These are phyloP conservation scores for Purpureocillium lavendulum DNA, from an alignment of 2,329 filamentous ascomycete species.

Conservation along the genomic window DNA sequence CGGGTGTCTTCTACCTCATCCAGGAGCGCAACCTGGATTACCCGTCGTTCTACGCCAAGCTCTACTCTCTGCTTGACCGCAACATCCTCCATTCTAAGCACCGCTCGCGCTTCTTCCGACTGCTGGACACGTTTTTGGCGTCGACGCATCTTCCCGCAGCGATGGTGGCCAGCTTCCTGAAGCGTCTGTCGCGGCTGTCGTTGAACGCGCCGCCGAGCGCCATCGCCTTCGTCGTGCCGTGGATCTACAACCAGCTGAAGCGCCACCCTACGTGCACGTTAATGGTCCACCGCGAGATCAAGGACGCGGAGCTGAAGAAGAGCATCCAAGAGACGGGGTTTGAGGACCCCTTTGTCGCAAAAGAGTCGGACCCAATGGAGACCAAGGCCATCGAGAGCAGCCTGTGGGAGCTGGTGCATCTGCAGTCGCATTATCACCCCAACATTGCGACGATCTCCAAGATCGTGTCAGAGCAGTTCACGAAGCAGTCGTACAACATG, in stretches of 20 bases:
- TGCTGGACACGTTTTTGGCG: slow-evolving; percentile 81
- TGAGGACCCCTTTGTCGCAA: slow-evolving; percentile 66
- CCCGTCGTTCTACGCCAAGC: slow-evolving; percentile 83
- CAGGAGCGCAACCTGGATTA: slow-evolving; percentile 93
- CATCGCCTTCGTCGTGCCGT: slow-evolving; percentile 82
- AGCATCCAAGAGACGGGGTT: slow-evolving; percentile 51
- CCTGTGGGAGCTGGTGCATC: slow-evolving; percentile 87
- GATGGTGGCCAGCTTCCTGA: slow-evolving; percentile 92
- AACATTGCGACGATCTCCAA: slow-evolving; percentile 91
- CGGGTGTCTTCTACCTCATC: slow-evolving; percentile 91
- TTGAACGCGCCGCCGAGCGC: slow-evolving; percentile 85
- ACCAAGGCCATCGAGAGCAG: slow-evolving; percentile 86
- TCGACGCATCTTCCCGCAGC: slow-evolving; percentile 89
- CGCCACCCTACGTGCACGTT: slow-evolving; percentile 86
- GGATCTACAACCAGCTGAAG: slow-evolving; percentile 91
- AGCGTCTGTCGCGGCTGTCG: slow-evolving; percentile 75
- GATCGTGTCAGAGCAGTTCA: slow-evolving; percentile 94
- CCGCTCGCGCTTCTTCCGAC: slow-evolving; percentile 84
- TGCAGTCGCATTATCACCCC: slow-evolving; percentile 91
- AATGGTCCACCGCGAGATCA: slow-evolving; percentile 78
- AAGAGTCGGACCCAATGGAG: slow-evolving; percentile 74
- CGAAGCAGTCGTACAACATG: slow-evolving; percentile 88
- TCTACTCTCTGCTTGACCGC: slow-evolving; percentile 85
- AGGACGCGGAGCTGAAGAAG: slow-evolving; percentile 48
- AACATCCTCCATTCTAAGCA: slow-evolving; percentile 89